phyloP scores from a whole-genome alignment of 2,329 filamentous ascomycete genomes.

The Fusarium coicis region DNA sequence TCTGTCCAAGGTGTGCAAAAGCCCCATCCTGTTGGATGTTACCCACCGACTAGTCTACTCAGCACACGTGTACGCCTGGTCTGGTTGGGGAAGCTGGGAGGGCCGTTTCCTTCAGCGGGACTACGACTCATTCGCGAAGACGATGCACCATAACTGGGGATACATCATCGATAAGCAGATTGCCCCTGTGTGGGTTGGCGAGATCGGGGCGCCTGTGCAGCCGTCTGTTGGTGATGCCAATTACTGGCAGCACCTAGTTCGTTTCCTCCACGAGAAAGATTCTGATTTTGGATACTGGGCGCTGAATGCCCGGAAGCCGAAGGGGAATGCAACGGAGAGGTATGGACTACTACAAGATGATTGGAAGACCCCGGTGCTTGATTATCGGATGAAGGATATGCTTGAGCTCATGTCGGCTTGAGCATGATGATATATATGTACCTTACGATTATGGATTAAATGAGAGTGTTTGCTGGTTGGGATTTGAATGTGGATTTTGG shows the following conservation, averaged over 20 bases:
- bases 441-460: slow-evolving; percentile 13
- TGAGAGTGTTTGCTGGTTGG: slow-evolving; percentile 6
- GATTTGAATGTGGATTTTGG: not conserved
- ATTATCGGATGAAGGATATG: slow-evolving; percentile 73
- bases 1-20: slow-evolving; percentile 63
- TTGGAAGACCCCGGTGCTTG: slow-evolving; percentile 70
- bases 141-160: slow-evolving; percentile 74
- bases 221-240: slow-evolving; percentile 68
- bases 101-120: slow-evolving; percentile 69
- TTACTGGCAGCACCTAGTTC: slow-evolving; percentile 73
- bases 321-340: slow-evolving; percentile 65
- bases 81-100: slow-evolving; percentile 71
- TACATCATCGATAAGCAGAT: slow-evolving; percentile 63
- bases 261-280: slow-evolving; percentile 66
- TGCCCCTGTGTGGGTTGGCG: slow-evolving; percentile 74
- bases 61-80: slow-evolving; percentile 76
- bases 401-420: slow-evolving; percentile 59
- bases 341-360: slow-evolving; percentile 72
- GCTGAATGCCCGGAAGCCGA: slow-evolving; percentile 72
- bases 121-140: slow-evolving; percentile 70
- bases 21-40: slow-evolving; percentile 68
- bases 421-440: not conserved
- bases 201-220: slow-evolving; percentile 68
- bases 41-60: slow-evolving; percentile 71
- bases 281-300: slow-evolving; percentile 79